Evolutionary conservation across 2,329 filamentous ascomycete genomes (phyloP).

Genomic region (Aspergillus aculeatus): DNA sequence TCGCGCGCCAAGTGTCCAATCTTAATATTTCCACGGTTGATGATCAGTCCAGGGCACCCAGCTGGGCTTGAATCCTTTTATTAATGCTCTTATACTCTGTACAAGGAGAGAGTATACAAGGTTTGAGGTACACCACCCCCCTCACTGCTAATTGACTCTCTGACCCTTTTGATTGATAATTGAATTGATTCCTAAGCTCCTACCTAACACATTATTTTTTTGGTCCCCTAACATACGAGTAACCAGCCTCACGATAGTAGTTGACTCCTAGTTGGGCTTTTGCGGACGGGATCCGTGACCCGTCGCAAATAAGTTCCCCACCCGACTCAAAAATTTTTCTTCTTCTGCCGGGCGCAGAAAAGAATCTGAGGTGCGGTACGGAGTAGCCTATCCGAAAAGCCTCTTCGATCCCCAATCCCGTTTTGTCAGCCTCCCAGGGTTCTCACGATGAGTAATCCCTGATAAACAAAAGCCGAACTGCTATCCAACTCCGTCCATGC

Average conservation of each 20-base stretch:
- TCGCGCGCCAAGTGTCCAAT: not conserved
- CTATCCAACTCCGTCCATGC: not conserved
- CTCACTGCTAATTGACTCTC: not conserved
- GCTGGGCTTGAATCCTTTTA: not conserved
- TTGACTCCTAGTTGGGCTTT: not conserved
- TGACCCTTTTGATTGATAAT: not conserved
- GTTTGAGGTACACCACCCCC: not conserved
- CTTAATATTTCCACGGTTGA: not conserved
- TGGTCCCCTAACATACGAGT: not conserved
- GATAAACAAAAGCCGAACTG: not conserved
- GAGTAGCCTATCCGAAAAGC: not conserved
- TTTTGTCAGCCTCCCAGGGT: not conserved
- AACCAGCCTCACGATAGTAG: not conserved
- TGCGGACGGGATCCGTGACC: not conserved
- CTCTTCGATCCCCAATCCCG: not conserved
- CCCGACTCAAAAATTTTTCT: too few species aligned
- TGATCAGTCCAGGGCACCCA: not conserved
- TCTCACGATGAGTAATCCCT: not conserved
- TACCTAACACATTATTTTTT: too few species aligned
- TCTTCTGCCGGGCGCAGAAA: not conserved
- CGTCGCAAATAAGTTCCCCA: not conserved
- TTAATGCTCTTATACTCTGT: not conserved
- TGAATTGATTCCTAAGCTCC: not conserved
- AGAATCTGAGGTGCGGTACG: not conserved
- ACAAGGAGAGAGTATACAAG: not conserved